Percentiles rank a stretch among this genome's conserved stretches.
These are phyloP conservation scores for Cryphonectria radicalis DNA, from an alignment of 2,329 filamentous ascomycete species.

Conservation along the genomic window DNA sequence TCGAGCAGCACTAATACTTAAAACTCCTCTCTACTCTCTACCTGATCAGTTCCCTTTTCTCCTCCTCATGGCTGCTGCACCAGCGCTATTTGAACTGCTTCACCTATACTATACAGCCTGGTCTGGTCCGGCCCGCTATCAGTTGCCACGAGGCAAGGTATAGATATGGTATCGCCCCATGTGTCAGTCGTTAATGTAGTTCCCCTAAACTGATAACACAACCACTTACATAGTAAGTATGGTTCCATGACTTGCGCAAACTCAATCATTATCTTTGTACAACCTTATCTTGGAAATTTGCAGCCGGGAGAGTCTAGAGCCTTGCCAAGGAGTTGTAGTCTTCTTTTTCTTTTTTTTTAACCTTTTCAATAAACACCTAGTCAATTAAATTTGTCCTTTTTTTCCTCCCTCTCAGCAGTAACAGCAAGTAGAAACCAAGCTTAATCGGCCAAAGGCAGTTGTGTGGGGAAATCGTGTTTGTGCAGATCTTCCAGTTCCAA, in stretches of 20 bases:
- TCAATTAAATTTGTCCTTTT: neutral
- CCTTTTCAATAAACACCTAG: neutral
- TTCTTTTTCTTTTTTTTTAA: neutral
- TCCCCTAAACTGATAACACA: slow-evolving; percentile 9
- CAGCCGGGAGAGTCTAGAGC: neutral
- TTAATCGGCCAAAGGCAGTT: neutral
- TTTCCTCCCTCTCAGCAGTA: neutral
- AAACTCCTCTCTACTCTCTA: neutral
- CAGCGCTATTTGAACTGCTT: slow-evolving; percentile 1
- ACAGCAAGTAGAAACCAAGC: neutral
- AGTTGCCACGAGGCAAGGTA: neutral
- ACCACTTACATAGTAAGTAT: neutral
- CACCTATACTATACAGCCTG: neutral
- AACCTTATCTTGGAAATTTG: neutral
- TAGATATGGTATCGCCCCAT: slow-evolving; percentile 1
- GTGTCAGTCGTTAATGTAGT: slow-evolving; percentile 15
- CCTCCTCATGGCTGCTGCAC: neutral
- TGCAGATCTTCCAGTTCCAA: neutral
- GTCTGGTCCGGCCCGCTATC: neutral
- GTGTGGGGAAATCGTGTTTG: neutral
- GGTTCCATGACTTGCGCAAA: neutral
- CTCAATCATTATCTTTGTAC: neutral
- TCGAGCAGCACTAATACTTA: neutral
- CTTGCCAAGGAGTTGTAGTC: neutral
- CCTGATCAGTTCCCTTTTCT: neutral